These are phyloP conservation scores for Phytopythium boreale DNA, from an alignment of 352 stramenopile species.

Conservation along the genomic window DNA sequence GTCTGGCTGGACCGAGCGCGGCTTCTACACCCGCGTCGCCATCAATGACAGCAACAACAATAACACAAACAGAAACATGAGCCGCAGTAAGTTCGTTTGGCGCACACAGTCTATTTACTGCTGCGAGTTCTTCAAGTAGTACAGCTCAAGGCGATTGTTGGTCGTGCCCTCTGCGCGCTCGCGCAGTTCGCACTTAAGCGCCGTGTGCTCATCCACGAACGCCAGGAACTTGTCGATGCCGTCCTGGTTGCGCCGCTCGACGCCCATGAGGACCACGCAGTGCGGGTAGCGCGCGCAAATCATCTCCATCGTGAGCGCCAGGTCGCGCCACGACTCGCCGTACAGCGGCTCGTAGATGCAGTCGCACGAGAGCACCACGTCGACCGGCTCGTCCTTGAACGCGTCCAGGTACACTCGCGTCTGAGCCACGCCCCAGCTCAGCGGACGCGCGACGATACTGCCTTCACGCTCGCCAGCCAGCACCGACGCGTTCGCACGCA, in stretches of 20 bases:
- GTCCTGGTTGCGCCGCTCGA: constrained; percentile 79
- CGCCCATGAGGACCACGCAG: constrained; percentile 67
- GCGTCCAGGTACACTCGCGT: constrained; percentile 58
- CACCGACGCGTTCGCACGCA: constrained; percentile 41
- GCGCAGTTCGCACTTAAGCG: constrained; percentile 41
- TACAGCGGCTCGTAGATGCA: constrained; percentile 96
- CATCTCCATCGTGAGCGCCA: constrained; percentile 88
- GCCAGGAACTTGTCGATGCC: constrained; percentile 77
- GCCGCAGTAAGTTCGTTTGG: too few species aligned
- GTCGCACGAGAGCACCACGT: constrained; percentile 93
- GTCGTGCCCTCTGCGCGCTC: constrained; percentile 42
- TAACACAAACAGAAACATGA: not conserved
- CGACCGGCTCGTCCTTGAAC: constrained; percentile 58
- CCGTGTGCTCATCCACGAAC: constrained; percentile 49
- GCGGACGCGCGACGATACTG: constrained; percentile 42
- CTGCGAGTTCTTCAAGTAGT: constrained; percentile 33
- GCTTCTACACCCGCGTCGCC: not conserved
- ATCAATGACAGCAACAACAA: not conserved
- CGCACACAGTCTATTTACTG: constrained; percentile 10
- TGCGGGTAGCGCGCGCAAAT: constrained; percentile 51
- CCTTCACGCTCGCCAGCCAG: constrained; percentile 26
- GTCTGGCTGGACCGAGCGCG: not conserved
- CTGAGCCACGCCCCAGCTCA: constrained; percentile 84
- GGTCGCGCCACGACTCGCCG: constrained; percentile 83
- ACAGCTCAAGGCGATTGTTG: constrained; percentile 67